Base-by-base conservation (phyloP, 805 yeast genomes). In the Candida ficus region DNA sequence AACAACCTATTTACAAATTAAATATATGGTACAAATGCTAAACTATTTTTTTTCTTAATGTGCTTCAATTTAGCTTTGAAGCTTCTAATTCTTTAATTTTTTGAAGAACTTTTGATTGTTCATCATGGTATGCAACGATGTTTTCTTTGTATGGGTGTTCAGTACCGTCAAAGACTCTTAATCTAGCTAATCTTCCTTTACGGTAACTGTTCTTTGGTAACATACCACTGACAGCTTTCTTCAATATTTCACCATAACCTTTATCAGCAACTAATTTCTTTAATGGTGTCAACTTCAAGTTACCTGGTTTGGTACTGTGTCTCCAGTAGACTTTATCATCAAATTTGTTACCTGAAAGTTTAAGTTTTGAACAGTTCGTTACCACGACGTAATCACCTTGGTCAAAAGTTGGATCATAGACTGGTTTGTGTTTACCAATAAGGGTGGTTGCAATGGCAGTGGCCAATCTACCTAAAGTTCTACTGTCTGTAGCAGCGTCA, bases 391-490 rank as follows among this genome's bases (percentile, higher is more conserved):
- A 93, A 63, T 93, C 99, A 12, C 99, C 99, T 48, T 81, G 78
- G 65, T 93, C 99, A 60, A 83, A 57, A 8, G 83, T 73, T 22
- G 76, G 78, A 54, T 89, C 87, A 49, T 66, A 83, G 0, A 88
- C 75, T 4, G 99, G 99, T 69, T 93, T 93, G 67, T 93, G 97
- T 62, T 93, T 93, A n/a, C 99, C 99, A 65, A 86, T 88, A 31
- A 93, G 71, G 0, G 93, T 80, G 23, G 79, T 70, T 20, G 99
- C 97, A 42, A 93, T 89, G 42, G 81, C 73, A 1, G 95, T 72
- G 4, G 99, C 98, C 42, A 93, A 63, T 58, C 98, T 82, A 59
- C 99, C 99, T 35, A 93, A 64, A 0, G 97, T 81, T 56, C 99
- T 76, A 28, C 70, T 65, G 41, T 93, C 99, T 36, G 77, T 72